phyloP scores from a whole-genome alignment of 768 basidiomycete genomes.

The Rhodocollybia butyracea region DNA sequence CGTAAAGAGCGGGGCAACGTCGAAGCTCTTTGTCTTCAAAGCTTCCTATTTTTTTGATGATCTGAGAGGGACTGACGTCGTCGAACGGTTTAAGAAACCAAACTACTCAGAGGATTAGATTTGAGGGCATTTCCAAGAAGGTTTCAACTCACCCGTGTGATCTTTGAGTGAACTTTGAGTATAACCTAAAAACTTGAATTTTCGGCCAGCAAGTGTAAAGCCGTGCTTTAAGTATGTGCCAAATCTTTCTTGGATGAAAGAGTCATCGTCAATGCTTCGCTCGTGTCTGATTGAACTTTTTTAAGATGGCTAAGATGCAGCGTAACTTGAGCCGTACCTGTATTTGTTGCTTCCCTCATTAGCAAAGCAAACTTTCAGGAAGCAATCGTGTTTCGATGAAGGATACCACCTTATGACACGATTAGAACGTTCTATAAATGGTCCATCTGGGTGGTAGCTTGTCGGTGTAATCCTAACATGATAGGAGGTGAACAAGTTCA shows the following conservation, averaged over 20 bases:
- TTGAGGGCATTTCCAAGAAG: not conserved
- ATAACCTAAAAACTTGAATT: slow-evolving; percentile 66
- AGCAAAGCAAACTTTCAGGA: slow-evolving; percentile 59
- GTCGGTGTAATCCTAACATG: slow-evolving; percentile 56
- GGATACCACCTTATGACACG: slow-evolving; percentile 54
- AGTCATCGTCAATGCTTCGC: not conserved
- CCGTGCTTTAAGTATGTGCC: slow-evolving; percentile 41
- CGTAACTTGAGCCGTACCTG: not conserved
- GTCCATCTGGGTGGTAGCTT: slow-evolving; percentile 47
- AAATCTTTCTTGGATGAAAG: slow-evolving; percentile 47
- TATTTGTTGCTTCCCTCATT: slow-evolving; percentile 44
- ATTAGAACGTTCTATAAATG: slow-evolving; percentile 58
- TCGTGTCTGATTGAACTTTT: slow-evolving; percentile 23
- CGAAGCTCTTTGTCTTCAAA: slow-evolving; percentile 49
- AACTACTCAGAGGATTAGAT: slow-evolving; percentile 33
- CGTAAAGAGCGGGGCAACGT: slow-evolving; percentile 67
- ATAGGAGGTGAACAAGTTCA: slow-evolving; percentile 37
- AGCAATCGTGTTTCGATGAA: slow-evolving; percentile 42
- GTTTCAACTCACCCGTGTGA: slow-evolving; percentile 15
- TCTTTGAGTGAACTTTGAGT: slow-evolving; percentile 74
- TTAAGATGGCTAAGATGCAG: slow-evolving; percentile 16
- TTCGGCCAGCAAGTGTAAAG: slow-evolving; percentile 49
- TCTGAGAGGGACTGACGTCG: slow-evolving; percentile 36
- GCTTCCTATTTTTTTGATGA: slow-evolving; percentile 52
- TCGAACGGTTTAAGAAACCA: slow-evolving; percentile 64